phyloP scores from a whole-genome alignment of 2,329 filamentous ascomycete species.

The Colletotrichum chrysophilum region DNA sequence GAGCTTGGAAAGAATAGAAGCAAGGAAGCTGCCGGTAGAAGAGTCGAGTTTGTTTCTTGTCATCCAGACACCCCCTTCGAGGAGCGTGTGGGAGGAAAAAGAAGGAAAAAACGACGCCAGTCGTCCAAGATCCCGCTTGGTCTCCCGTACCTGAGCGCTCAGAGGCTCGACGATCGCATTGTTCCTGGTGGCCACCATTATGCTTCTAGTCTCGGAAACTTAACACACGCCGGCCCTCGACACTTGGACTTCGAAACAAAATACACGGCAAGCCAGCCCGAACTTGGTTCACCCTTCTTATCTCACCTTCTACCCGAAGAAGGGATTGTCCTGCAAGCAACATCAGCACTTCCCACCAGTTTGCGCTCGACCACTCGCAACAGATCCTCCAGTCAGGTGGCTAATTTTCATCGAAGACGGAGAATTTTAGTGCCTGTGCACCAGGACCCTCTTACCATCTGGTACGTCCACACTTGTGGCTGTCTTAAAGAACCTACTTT shows the following conservation, averaged over 20 bases:
- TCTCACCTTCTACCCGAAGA: slow-evolving; percentile 26
- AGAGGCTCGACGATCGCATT: slow-evolving; percentile 25
- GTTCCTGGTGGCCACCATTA: slow-evolving; percentile 28
- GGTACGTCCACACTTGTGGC: slow-evolving; percentile 24
- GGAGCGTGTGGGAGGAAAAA: not conserved
- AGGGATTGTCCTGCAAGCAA: slow-evolving; percentile 26
- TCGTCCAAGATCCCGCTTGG: slow-evolving; percentile 22
- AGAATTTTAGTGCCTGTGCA: slow-evolving; percentile 28
- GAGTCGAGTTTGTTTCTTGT: slow-evolving; percentile 19
- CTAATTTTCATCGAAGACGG: slow-evolving; percentile 24
- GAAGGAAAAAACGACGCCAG: slow-evolving; percentile 8
- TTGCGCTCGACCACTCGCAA: slow-evolving; percentile 26
- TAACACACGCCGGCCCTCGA: slow-evolving; percentile 33
- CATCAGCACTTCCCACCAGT: slow-evolving; percentile 26
- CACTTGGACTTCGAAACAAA: slow-evolving; percentile 37
- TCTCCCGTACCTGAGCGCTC: slow-evolving; percentile 25
- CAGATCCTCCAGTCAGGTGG: slow-evolving; percentile 27
- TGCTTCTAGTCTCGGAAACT: slow-evolving; percentile 36
- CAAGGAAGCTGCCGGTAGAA: slow-evolving; percentile 11
- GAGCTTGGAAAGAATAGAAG: slow-evolving; percentile 13
- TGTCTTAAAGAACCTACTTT: slow-evolving; percentile 30
- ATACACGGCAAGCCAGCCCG: slow-evolving; percentile 31
- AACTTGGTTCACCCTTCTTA: slow-evolving; percentile 28
- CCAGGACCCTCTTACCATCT: slow-evolving; percentile 24
- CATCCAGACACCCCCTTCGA: slow-evolving; percentile 16